phyloP scores from a whole-genome alignment of 2,329 filamentous ascomycete genomes.

The Paecilomyces sp. region DNA sequence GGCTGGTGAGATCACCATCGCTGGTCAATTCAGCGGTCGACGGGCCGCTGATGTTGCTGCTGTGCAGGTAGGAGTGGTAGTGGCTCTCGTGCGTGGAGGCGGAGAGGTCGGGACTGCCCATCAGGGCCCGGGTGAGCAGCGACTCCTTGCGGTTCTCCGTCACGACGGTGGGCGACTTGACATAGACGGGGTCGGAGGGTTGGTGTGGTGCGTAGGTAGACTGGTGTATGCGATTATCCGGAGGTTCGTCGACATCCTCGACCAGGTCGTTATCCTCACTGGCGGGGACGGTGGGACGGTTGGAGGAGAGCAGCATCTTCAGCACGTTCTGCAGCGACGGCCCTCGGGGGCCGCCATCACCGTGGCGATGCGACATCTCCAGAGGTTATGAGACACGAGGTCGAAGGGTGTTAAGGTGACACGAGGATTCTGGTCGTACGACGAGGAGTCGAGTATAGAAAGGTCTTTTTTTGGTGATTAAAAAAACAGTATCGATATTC shows the following conservation, averaged over 20 bases:
- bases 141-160: conserved; percentile 60
- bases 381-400: neutral
- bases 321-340: conserved; percentile 33
- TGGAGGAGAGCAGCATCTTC: conserved; percentile 39
- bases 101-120: conserved; percentile 53
- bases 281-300: conserved; percentile 27
- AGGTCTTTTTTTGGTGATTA: neutral
- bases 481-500: neutral
- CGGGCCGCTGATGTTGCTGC: conserved; percentile 71
- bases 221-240: conserved; percentile 47
- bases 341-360: conserved; percentile 1
- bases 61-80: conserved; percentile 48
- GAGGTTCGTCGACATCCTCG: conserved; percentile 81
- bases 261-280: conserved; percentile 56
- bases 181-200: conserved; percentile 30
- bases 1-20: conserved; percentile 84
- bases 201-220: conserved; percentile 17
- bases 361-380: conserved; percentile 7
- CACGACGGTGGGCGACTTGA: conserved; percentile 41
- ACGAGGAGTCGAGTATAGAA: neutral
- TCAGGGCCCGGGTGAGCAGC: conserved; percentile 77
- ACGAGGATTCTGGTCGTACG: neutral
- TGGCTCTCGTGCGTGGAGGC: conserved; percentile 36
- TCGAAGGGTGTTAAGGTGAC: neutral
- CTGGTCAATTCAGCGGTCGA: conserved; percentile 92